A percentile compares a stretch with the other conserved stretches of the same genome.
Evolutionary conservation across 805 yeast genomes (phyloP).

Genomic region (Metschnikowia orientalis): DNA sequence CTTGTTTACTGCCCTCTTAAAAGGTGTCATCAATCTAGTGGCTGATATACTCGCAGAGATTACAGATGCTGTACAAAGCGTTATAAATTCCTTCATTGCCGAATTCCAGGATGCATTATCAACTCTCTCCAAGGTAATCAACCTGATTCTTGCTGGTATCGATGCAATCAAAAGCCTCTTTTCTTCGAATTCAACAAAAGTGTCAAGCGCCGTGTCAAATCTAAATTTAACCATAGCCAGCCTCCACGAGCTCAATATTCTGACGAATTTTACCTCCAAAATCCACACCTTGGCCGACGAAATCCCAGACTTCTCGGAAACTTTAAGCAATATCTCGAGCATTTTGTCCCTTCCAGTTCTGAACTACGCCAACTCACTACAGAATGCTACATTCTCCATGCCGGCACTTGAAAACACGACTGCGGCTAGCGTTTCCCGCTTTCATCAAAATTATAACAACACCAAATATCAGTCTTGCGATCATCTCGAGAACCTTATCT

Average conservation of each 20-base stretch:
- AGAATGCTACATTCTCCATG: slow-evolving; percentile 1
- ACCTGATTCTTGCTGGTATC: slow-evolving; percentile 47
- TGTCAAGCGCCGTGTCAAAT: slow-evolving; percentile 47
- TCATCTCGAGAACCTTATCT: too few relatives aligned
- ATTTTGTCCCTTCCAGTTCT: slow-evolving; percentile 35
- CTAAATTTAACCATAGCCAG: slow-evolving; percentile 31
- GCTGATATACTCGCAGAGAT: slow-evolving; percentile 54
- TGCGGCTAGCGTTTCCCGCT: too few relatives aligned
- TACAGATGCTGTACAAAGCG: slow-evolving; percentile 54
- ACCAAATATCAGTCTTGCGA: too few relatives aligned
- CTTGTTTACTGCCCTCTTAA: slow-evolving; percentile 66
- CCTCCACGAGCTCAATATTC: slow-evolving; percentile 50
- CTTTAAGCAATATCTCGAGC: slow-evolving; percentile 53
- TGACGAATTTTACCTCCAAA: slow-evolving; percentile 56
- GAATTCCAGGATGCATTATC: slow-evolving; percentile 65
- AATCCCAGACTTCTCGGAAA: slow-evolving; percentile 63
- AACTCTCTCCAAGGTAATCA: slow-evolving; percentile 54
- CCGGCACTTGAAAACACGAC: too few relatives aligned
- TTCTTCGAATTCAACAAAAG: slow-evolving; percentile 25
- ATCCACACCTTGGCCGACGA: slow-evolving; percentile 48
- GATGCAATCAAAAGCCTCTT: slow-evolving; percentile 53
- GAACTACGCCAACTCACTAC: slow-evolving; percentile 1
- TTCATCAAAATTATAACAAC: too few relatives aligned
- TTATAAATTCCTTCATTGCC: slow-evolving; percentile 58
- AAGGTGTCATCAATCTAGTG: slow-evolving; percentile 58